Percentiles rank a stretch among this genome's conserved stretches.
Conservation (phyloP, 2,329 filamentous ascomycete species). For the Grosmannia penicillata region DNA sequence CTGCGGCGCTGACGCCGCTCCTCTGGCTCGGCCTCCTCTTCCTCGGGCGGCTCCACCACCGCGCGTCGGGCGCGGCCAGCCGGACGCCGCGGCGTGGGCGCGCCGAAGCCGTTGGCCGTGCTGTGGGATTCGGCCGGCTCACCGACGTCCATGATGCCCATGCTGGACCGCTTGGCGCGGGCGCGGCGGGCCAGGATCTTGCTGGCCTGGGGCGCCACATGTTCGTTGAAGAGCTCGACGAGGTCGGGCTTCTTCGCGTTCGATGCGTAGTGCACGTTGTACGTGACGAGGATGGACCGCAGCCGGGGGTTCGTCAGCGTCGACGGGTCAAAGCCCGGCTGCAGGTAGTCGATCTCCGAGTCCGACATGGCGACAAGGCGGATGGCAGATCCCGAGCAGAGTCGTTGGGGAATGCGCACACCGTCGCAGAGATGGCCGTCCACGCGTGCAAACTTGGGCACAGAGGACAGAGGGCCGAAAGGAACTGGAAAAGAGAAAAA, state of each 20-base stretch:
- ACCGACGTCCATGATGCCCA: conserved; percentile 61
- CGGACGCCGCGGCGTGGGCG: neutral
- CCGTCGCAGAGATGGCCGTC: neutral
- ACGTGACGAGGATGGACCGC: conserved; percentile 78
- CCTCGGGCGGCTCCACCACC: conserved; percentile 34
- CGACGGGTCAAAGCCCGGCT: conserved; percentile 71
- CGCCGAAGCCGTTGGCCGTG: conserved; percentile 24
- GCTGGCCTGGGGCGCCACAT: conserved; percentile 64
- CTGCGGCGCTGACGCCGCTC: conserved; percentile 18
- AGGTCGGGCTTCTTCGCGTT: conserved; percentile 87
- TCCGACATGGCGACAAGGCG: conserved; percentile 36
- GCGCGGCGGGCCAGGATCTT: conserved; percentile 63
- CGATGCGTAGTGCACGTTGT: conserved; percentile 73
- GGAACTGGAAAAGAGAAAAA: neutral
- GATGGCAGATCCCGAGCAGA: too few species aligned
- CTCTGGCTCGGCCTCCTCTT: conserved; percentile 20
- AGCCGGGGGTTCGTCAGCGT: conserved; percentile 76
- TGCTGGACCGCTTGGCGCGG: conserved; percentile 71
- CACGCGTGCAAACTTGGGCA: too few species aligned
- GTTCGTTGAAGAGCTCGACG: conserved; percentile 65
- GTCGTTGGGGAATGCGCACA: neutral
- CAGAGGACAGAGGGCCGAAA: neutral
- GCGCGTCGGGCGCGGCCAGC: conserved; percentile 12
- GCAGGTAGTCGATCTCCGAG: conserved; percentile 67
- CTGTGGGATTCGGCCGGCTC: conserved; percentile 44